These are phyloP conservation scores for Delitschia confertaspora DNA, from an alignment of 495 filamentous ascomycete genomes.

Conservation along the genomic window DNA sequence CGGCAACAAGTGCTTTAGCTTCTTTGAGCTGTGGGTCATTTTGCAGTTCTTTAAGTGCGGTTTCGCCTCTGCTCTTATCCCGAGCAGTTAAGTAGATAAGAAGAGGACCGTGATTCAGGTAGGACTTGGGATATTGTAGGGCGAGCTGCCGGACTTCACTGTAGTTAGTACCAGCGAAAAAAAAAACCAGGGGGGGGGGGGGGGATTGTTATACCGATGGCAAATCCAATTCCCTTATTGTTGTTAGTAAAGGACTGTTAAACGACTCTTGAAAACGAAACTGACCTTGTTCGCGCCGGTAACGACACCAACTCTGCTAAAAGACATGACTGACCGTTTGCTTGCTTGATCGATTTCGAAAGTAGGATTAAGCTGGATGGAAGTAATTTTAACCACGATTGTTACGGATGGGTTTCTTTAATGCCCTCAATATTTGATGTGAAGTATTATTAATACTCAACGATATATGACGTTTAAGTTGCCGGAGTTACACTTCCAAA, in stretches of 20 bases:
- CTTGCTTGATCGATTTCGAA: no score
- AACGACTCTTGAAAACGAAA: not conserved
- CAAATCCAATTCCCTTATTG: constrained; percentile 25
- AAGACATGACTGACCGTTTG: no score
- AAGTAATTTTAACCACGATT: no score
- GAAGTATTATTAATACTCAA: no score
- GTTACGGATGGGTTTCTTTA: no score
- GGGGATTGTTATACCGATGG: constrained; percentile 18
- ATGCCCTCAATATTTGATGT: no score
- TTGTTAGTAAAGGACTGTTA: constrained; percentile 20
- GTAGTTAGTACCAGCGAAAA: not conserved
- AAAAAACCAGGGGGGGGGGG: not conserved
- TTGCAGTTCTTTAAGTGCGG: constrained; percentile 35
- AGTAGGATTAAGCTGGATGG: no score
- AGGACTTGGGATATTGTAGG: constrained; percentile 41
- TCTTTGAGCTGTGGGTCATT: constrained; percentile 36
- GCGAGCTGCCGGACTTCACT: constrained; percentile 36
- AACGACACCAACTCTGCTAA: constrained; percentile 34
- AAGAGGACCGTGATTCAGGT: constrained; percentile 38
- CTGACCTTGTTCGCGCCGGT: constrained; percentile 40
- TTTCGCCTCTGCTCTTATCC: constrained; percentile 36
- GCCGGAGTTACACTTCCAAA: no score
- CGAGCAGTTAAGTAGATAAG: constrained; percentile 47
- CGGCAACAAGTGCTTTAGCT: constrained; percentile 35
- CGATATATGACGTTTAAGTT: no score